Base-by-base conservation (phyloP, 306 rosid species). In the Casuarina equisetifolia region DNA sequence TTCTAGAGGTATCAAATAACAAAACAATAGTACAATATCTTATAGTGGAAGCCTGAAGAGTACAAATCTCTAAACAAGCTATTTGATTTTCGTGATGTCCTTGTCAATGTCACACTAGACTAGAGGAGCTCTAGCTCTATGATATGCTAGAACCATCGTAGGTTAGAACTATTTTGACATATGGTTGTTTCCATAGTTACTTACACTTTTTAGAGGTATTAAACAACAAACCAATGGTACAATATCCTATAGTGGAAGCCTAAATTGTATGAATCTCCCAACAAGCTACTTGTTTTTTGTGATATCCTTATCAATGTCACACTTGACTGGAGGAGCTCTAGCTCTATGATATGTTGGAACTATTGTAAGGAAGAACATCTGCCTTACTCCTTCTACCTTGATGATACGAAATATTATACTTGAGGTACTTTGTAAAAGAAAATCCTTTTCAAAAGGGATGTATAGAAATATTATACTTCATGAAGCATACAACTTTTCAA, bases 331-430 rank as follows among this genome's bases (percentile, higher is more conserved):
- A 66, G 68, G 75, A 79, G 75, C 80, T 77, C 82, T 76, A 63
- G 75, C 80, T 75, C 82, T 76, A 63, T 79, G 46, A 71, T 80
- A 74, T 64, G 86, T 70, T 15, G 79, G 82, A 35, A 85, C 61
- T 8, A 85, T 85, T 51, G 84, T 75, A 1, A 88, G 89, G 53
- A 87, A 75, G 40, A 83, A 85, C 82, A 73, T 87, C 62, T 81
- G 88, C 66, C 90, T 79, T 44, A 83, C 78, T 79, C 93, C 93
- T 72, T 86, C 91, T 32, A 83, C 82, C 85, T 73, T 87, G 79
- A 85, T 85, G 85, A 89, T 83, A 58, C 89, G 89, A 70, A 89
- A 85, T 77, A 89, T 85, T 81, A 89, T 88, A 38, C 66, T 78
- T 36, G 75, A 73, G 9, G 90, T 88, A 84, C 90, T 73, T 88